Conservation (phyloP, 306 rosid genomes). For the Medicago lupulina region DNA sequence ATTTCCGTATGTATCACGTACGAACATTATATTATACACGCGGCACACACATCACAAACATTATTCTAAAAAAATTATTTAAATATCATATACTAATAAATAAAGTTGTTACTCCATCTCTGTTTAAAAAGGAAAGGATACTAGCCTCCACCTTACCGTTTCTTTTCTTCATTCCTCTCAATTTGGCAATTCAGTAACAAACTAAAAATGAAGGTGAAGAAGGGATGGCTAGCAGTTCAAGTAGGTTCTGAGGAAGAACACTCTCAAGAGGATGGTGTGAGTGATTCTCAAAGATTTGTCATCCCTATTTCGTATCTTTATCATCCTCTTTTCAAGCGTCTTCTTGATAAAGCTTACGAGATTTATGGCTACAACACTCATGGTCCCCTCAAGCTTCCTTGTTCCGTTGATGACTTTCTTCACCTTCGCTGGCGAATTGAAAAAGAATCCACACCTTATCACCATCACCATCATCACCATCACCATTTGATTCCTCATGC, state of each 20-base stretch:
- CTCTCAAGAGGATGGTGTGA: slow-evolving; percentile 38
- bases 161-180: not conserved
- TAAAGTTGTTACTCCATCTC: not conserved
- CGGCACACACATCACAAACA: not conserved
- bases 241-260: slow-evolving; percentile 56
- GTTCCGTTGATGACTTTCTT: slow-evolving; percentile 69
- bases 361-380: slow-evolving; percentile 65
- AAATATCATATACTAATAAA: no score
- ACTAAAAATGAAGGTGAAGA: slow-evolving; percentile 61
- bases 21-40: not conserved
- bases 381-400: slow-evolving; percentile 68
- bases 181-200: not conserved
- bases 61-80: not conserved
- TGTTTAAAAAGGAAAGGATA: not conserved
- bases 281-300: slow-evolving; percentile 47
- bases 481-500: slow-evolving; percentile 48
- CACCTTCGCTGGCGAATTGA: slow-evolving; percentile 67
- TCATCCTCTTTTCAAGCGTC: slow-evolving; percentile 63
- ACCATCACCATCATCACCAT: slow-evolving; percentile 13
- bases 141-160: not conserved
- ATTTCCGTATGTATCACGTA: slow-evolving; percentile 45
- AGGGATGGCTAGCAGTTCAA: slow-evolving; percentile 68
- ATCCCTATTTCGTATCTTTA: slow-evolving; percentile 70
- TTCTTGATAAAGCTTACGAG: slow-evolving; percentile 65
- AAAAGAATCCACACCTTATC: slow-evolving; percentile 48